Evolutionary conservation across 192 early-diverging fungal genomes (phyloP).

Genomic region (Ambispora gerdemannii): DNA sequence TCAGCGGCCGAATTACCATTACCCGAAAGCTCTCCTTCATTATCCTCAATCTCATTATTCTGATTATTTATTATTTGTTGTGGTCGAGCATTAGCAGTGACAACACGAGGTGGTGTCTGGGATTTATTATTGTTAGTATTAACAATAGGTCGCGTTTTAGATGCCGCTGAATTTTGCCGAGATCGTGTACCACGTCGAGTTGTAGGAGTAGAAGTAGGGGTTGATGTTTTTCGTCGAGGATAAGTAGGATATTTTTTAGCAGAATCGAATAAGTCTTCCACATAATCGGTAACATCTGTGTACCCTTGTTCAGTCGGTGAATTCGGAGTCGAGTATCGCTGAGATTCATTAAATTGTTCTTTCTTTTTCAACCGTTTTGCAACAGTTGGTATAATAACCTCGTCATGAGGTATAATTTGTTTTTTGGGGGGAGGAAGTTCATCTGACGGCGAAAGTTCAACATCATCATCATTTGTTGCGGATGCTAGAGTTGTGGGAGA

Average conservation of each 20-base stretch:
- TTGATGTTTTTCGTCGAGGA: neutral
- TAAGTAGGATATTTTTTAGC: neutral
- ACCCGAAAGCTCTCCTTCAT: too few relatives aligned
- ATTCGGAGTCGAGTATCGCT: neutral
- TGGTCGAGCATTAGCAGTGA: neutral
- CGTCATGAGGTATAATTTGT: conserved; percentile 22
- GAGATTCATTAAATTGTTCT: conserved; percentile 8
- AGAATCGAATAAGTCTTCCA: conserved; percentile 8
- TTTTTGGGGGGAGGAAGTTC: neutral
- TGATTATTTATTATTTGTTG: too few relatives aligned
- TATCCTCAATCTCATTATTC: too few relatives aligned
- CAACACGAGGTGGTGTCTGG: neutral
- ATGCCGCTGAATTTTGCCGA: neutral
- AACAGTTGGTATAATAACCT: conserved; percentile 24
- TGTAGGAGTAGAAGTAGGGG: neutral
- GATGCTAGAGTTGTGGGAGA: neutral
- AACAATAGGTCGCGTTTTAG: neutral
- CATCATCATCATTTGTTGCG: neutral
- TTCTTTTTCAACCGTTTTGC: conserved; percentile 25
- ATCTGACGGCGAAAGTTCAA: neutral
- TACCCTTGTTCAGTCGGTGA: conserved; percentile 6
- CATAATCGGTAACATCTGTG: conserved; percentile 21
- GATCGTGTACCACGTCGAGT: neutral
- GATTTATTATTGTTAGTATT: neutral
- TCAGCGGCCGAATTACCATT: neutral